Percentiles rank a stretch among this genome's conserved stretches.
Evolutionary conservation across 495 filamentous ascomycete genomes (phyloP).

Genomic region (Xylaria scruposa): DNA sequence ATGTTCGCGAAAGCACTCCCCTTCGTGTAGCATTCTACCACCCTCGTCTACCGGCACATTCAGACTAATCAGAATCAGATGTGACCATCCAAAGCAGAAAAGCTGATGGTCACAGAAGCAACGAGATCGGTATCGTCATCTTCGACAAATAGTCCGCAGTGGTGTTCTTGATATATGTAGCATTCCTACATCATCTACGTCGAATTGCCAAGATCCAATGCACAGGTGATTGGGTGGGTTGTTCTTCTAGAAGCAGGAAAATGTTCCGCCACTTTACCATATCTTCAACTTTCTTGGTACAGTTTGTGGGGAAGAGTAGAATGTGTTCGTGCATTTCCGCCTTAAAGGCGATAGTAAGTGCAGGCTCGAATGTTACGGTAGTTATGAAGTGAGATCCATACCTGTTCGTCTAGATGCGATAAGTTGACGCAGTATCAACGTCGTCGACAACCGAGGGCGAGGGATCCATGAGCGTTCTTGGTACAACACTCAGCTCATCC

Average conservation of each 20-base stretch:
- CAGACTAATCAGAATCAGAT: neutral
- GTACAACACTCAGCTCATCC: neutral
- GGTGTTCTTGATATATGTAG: conserved; percentile 7
- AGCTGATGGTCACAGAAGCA: neutral
- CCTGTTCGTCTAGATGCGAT: neutral
- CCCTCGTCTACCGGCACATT: neutral
- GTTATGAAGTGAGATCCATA: neutral
- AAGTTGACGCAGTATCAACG: neutral
- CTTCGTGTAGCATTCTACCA: neutral
- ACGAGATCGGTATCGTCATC: neutral
- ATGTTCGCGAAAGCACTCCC: conserved; percentile 1
- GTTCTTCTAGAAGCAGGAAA: conserved; percentile 12
- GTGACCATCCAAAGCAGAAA: conserved; percentile 7
- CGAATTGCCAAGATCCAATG: neutral
- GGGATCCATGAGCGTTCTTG: neutral
- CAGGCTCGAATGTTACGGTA: conserved; percentile 1
- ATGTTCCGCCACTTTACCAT: conserved; percentile 1
- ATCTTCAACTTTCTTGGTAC: neutral
- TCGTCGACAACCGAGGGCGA: neutral
- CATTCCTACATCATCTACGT: neutral
- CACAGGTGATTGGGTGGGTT: neutral
- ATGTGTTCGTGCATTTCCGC: neutral
- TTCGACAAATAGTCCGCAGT: conserved; percentile 5
- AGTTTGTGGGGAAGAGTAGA: neutral
- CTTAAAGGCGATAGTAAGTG: neutral